Conservation (phyloP, 1,284 basidiomycete genomes). For the Mycosarcoma maydis region DNA sequence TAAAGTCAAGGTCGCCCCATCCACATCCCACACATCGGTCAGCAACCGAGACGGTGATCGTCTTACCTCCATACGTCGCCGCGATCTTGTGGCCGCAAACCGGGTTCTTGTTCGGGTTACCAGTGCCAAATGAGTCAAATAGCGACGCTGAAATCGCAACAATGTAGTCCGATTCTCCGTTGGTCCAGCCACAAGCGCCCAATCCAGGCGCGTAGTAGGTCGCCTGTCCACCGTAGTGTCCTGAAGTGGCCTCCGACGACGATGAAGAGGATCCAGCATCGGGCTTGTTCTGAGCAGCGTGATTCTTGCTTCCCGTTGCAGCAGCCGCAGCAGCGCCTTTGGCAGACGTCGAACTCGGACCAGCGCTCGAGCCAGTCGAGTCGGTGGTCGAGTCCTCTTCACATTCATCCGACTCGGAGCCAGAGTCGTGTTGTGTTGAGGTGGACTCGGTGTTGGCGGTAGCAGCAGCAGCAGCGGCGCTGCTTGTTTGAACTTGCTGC, state of each 20-base stretch:
- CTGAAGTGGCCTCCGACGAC: conserved; percentile 64
- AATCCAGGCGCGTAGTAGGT: conserved; percentile 59
- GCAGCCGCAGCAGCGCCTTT: conserved; percentile 22
- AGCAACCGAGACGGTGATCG: conserved; percentile 51
- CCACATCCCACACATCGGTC: conserved; percentile 59
- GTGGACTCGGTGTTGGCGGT: not conserved
- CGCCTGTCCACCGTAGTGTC: conserved; percentile 59
- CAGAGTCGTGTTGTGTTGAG: conserved; percentile 16
- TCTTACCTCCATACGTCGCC: conserved; percentile 56
- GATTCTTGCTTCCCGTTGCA: conserved; percentile 32
- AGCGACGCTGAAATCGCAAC: conserved; percentile 55
- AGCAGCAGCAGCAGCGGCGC: too few species aligned
- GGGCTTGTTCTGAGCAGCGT: conserved; percentile 11
- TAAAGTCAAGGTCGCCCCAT: conserved; percentile 55
- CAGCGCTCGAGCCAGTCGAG: conserved; percentile 1
- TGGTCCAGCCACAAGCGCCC: conserved; percentile 59
- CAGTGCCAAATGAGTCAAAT: conserved; percentile 50
- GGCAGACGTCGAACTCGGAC: conserved; percentile 1
- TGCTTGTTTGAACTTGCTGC: too few species aligned
- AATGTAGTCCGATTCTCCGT: conserved; percentile 56
- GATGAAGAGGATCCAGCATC: conserved; percentile 58
- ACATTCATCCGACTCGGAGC: conserved; percentile 20
- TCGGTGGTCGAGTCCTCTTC: conserved; percentile 10
- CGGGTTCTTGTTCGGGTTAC: conserved; percentile 61
- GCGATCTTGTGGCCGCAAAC: conserved; percentile 61